Evolutionary conservation across 306 rosid genomes (phyloP), one percentile per base, ranked within the genome.

Genomic region (Macrotyloma uniflorum): DNA sequence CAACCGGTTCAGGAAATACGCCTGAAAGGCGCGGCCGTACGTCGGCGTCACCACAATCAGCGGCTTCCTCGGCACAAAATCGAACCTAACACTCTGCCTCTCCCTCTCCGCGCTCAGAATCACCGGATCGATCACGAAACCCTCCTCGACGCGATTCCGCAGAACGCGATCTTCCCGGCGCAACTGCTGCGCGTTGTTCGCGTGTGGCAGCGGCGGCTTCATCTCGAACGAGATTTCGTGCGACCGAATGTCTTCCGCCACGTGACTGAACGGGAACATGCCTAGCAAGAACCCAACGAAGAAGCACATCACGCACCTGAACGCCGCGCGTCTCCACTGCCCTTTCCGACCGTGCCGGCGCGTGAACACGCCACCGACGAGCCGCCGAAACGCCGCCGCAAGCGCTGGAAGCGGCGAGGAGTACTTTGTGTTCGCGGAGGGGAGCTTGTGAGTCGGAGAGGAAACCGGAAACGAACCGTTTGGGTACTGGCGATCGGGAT

Each of bases 1-100:
- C 83, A 96, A 10, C 78, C 99, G 83, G 62, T 87, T 91, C 86
- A 96, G 64, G 78, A 88, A 93, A 80, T 93, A 93, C 1, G 93
- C 84, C 78, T 96, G 99, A 86, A 83, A 69, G 1, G 90, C 87
- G 22, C 96, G 85, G 46, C 77, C 88, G 80, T 91, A 90, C 32
- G 99, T 96, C 3, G 99, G 96, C 1, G 99, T 93, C 78, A 91
- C 94, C 79, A 93, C 88, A 66, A 96, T 89, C 81, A 96, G 55
- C 87, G 89, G 94, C 90, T 89, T 96, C 89, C 89, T 89, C 43
- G 90, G 85, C 83, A 83, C 89, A 62, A 85, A 69, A 77, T 79
- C 86, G 62, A 79, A 51, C 20, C 54, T 32, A 62, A 30, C 83
- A 49, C 20, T 50, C 58, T 69, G 67, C 45, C 35, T 57, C 32